Conservation (phyloP, 2,329 filamentous ascomycete species). For the Aspergillus ruber region DNA sequence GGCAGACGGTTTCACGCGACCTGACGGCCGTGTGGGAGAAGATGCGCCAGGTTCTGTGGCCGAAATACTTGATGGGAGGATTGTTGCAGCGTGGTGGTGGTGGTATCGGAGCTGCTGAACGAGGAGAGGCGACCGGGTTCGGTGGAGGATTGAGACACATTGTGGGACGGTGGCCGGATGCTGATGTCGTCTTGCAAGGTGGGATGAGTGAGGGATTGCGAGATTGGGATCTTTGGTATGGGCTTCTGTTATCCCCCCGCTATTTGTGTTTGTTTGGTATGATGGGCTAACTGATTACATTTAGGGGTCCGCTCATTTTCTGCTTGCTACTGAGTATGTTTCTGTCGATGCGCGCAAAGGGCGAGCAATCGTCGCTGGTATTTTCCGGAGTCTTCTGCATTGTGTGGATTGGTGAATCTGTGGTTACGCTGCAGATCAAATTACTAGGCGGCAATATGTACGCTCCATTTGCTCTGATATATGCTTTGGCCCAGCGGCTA, state of each 20-base stretch:
- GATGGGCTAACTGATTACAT: slow-evolving; percentile 4
- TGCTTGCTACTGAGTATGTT: slow-evolving; percentile 83
- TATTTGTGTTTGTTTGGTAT: neutral
- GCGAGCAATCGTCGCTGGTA: slow-evolving; percentile 76
- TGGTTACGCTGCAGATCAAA: slow-evolving; percentile 97
- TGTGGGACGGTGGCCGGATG: slow-evolving; percentile 61
- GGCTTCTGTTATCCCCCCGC: neutral
- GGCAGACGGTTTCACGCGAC: slow-evolving; percentile 92
- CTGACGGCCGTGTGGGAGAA: slow-evolving; percentile 93
- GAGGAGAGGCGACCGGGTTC: slow-evolving; percentile 46
- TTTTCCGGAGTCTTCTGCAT: slow-evolving; percentile 96
- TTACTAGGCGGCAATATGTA: slow-evolving; percentile 94
- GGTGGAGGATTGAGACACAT: slow-evolving; percentile 47
- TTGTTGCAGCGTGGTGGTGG: slow-evolving; percentile 55
- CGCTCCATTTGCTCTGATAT: slow-evolving; percentile 35
- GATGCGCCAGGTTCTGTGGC: slow-evolving; percentile 94
- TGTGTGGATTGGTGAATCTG: slow-evolving; percentile 93
- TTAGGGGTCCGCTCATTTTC: slow-evolving; percentile 87
- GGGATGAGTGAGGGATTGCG: slow-evolving; percentile 82
- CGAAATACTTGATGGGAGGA: slow-evolving; percentile 79
- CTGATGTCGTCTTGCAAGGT: slow-evolving; percentile 58
- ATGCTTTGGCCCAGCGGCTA: neutral
- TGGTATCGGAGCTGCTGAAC: slow-evolving; percentile 48
- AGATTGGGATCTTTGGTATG: slow-evolving; percentile 91
- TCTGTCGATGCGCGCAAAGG: slow-evolving; percentile 72